Evolutionary conservation across 2,329 filamentous ascomycete species (phyloP), one percentile per base, ranked within the genome.

Genomic region (Aspergillus vadensis): DNA sequence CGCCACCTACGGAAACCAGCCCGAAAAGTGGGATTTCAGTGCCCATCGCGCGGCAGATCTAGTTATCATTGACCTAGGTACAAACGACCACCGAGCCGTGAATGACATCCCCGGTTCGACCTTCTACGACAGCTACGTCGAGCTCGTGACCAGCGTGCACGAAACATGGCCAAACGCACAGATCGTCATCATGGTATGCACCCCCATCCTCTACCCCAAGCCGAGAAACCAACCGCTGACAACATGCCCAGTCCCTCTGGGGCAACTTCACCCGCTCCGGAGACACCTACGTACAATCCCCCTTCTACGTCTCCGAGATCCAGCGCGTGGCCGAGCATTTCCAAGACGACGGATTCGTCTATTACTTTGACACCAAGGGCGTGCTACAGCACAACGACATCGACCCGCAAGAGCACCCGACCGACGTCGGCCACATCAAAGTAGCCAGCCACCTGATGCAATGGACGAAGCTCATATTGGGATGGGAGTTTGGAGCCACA

Each of bases 371-470:
- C 66, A 86, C 83, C 0, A 84, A 80, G 9, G 85, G 85, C 0
- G 84, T 88, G 48, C 69, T 88, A 65, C 83, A 87, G 65, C 84
- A 88, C 67, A 87, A 87, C 63, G 85, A 87, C 67, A 85, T 86
- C 61, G 81, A 78, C 2, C 85, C 85, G 6, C 78, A 80, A 64
- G 86, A 78, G 65, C 86, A 88, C 67, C 85, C 84, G 0, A 88
- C 85, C 0, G 86, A 88, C 67, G 80, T 86, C 7, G 85, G 85
- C 0, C 82, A 86, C 57, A 77, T 87, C 67, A 88, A 88, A 71
- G 72, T 88, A 7, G 85, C 85, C 2, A 86, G 82, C 66, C 84
- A 87, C 65, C 66, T 87, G 52, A 81, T 83, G 63, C 82, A 86
- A 71, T 88, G 81, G 70, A 82, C 86, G 48, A 82, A 80, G 59